Evolutionary conservation across 2,329 filamentous ascomycete genomes (phyloP), one percentile per base, ranked within the genome.

Genomic region (Paraphoma chrysanthemicola): DNA sequence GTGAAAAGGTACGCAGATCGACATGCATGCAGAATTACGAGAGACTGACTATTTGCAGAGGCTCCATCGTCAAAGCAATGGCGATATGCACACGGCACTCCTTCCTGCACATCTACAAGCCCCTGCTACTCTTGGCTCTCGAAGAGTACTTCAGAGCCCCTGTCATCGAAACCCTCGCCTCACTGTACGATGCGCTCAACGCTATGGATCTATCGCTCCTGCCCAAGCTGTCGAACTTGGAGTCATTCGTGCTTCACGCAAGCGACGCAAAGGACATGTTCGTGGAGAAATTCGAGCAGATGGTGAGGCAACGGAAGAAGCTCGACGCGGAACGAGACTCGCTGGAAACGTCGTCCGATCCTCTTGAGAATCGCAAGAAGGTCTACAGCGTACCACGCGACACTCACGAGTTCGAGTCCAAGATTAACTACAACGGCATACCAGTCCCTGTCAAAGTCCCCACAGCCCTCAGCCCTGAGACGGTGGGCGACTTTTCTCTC

Each of bases 21-120:
- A 33, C 14, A 18, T 44, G 49, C 6, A 44, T 16, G 4, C 17
- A 17, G 18, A 16, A 30, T 16, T 33, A 30, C 48, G 47, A 38
- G 23, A 49, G 33, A 54, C 63, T 69, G 36, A 68, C 60, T 46
- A 48, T 23, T 33, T 45, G 29, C 59, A 89, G 95, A 84, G 95
- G 95, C 56, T 95, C 95, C 17, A 85, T 97, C 48, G 94, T 98
- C 56, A 98, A 98, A 76, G 92, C 95, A 42, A 99, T 99, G 95
- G 95, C 95, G 30, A 97, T 99, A 66, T 99, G 95, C 81, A 99
- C 95, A 7, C 85, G 95, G 43, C 95, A 99, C 81, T 93, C 95
- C 3, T 99, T 99, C 78, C 81, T 99, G 65, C 95, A 99, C 78
- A 99, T 99, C 62, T 99, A 99, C 82, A 99, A 99, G 91, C 95